Evolutionary conservation across 108 stramenopile species (phyloP).

Genomic region (Cyclotella cryptica): DNA sequence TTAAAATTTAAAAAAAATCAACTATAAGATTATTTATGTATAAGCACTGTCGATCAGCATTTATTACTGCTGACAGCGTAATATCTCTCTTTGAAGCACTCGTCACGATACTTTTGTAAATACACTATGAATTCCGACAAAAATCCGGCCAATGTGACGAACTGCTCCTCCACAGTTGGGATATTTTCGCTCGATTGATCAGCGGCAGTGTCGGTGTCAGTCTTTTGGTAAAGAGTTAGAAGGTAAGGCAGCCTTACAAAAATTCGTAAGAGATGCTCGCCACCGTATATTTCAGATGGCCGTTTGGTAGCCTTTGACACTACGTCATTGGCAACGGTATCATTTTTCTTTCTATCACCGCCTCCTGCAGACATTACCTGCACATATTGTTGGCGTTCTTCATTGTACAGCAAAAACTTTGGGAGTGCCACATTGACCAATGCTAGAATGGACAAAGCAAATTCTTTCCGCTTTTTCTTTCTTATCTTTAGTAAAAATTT

Average conservation of each 20-base stretch:
- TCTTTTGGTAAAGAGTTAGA: neutral
- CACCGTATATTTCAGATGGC: constrained; percentile 52
- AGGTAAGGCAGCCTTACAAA: constrained; percentile 48
- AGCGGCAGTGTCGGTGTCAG: neutral
- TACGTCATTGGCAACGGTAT: constrained; percentile 8
- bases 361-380: constrained; percentile 7
- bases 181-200: neutral
- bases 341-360: neutral
- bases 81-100: constrained; percentile 45
- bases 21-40: too few species aligned
- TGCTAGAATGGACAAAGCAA: constrained; percentile 35
- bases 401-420: constrained; percentile 45
- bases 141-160: constrained; percentile 22
- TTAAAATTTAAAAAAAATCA: too few species aligned
- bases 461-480: constrained; percentile 48
- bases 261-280: constrained; percentile 45
- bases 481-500: constrained; percentile 37
- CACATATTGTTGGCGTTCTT: constrained; percentile 49
- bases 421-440: constrained; percentile 54
- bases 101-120: constrained; percentile 39
- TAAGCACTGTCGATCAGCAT: too few species aligned
- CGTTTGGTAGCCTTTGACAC: constrained; percentile 9
- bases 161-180: constrained; percentile 24
- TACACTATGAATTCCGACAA: constrained; percentile 47
- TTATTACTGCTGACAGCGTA: neutral